A percentile compares a stretch with the other conserved stretches of the same genome.
These are phyloP conservation scores for Mycogone perniciosa DNA, from an alignment of 2,329 filamentous ascomycete species.

Conservation along the genomic window DNA sequence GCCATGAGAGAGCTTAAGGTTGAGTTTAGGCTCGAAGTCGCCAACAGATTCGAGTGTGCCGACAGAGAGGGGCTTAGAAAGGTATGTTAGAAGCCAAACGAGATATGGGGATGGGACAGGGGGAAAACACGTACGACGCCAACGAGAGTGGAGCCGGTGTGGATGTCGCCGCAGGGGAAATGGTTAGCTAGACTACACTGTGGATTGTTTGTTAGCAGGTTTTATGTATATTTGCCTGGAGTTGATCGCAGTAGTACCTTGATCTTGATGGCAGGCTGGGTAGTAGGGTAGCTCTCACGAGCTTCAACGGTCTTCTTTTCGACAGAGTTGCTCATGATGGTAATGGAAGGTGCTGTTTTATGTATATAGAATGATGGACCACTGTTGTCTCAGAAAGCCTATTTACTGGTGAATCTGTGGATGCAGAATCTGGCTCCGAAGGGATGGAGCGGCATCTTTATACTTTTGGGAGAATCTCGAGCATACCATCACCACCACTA, in stretches of 20 bases:
- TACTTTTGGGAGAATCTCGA: too few species aligned
- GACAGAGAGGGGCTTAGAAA: not conserved
- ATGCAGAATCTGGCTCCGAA: too few species aligned
- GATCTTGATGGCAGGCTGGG: not conserved
- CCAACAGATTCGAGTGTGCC: conserved; percentile 1
- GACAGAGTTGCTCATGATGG: too few species aligned
- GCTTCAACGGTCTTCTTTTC: not conserved
- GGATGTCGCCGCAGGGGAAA: conserved; percentile 1
- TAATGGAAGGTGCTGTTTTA: not conserved
- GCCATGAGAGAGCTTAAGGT: not conserved
- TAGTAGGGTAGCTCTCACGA: not conserved
- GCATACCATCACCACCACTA: too few species aligned
- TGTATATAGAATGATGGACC: too few species aligned
- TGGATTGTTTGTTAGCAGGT: not conserved
- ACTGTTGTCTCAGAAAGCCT: too few species aligned
- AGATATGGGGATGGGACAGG: not conserved
- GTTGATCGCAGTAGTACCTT: not conserved
- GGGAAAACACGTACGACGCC: not conserved
- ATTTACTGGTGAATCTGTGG: too few species aligned
- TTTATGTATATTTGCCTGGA: too few species aligned
- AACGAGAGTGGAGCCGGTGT: not conserved
- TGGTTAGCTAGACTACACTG: not conserved
- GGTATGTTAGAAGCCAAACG: not conserved
- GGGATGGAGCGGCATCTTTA: too few species aligned
- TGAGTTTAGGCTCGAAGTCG: conserved; percentile 3